Conservation (phyloP, 2,329 filamentous ascomycete species). For the Alternaria arbusti region DNA sequence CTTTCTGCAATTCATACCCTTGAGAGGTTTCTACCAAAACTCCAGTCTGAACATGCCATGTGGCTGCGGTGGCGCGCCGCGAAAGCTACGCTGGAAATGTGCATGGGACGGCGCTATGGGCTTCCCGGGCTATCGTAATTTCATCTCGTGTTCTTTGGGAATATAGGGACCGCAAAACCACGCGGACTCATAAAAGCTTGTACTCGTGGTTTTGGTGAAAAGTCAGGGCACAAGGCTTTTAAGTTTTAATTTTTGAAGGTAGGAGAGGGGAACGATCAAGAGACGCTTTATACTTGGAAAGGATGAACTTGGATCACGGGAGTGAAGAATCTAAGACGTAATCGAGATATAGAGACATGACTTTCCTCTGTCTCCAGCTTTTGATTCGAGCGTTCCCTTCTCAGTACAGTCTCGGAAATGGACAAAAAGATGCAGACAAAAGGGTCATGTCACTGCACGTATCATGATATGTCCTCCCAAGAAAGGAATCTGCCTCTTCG, state of each 20-base stretch:
- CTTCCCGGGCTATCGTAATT: background rate
- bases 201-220: background rate
- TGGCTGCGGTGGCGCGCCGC: background rate
- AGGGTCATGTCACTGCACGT: background rate
- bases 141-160: background rate
- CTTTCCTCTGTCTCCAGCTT: too few relatives aligned
- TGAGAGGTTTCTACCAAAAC: background rate
- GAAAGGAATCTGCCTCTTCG: background rate
- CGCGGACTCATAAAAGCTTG: background rate
- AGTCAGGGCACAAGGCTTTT: background rate
- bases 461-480: background rate
- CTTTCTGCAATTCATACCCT: background rate
- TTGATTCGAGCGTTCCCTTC: background rate
- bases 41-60: rapidly evolving
- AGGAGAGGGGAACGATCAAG: too few relatives aligned
- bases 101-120: background rate
- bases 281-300: background rate
- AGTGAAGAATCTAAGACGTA: too few relatives aligned
- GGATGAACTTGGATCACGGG: too few relatives aligned
- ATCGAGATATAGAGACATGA: too few relatives aligned
- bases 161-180: background rate
- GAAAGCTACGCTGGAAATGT: background rate
- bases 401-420: background rate
- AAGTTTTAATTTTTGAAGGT: background rate
- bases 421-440: background rate